Percentiles rank a stretch among this genome's conserved stretches.
Conservation (phyloP, 2,329 filamentous ascomycete genomes). For the Monilinia fructicola region DNA sequence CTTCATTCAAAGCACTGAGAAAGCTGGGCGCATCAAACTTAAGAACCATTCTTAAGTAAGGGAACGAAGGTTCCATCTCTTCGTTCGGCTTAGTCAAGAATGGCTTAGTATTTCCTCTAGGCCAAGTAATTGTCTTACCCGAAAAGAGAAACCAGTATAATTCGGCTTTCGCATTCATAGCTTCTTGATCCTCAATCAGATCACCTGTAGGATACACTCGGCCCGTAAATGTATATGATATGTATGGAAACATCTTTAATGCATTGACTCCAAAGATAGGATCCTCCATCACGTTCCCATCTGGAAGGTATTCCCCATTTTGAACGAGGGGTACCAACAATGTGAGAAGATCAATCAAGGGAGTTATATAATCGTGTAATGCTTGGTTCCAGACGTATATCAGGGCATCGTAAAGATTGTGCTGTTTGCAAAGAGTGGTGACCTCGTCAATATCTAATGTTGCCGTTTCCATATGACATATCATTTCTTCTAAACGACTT, state of each 20-base stretch:
- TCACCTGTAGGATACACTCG: conserved; percentile 88
- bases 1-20: conserved; percentile 92
- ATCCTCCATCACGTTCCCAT: conserved; percentile 56
- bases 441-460: conserved; percentile 95
- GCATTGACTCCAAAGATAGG: conserved; percentile 68
- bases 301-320: conserved; percentile 52
- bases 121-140: conserved; percentile 74
- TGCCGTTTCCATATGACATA: conserved; percentile 86
- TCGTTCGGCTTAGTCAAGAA: conserved; percentile 60
- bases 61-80: conserved; percentile 71
- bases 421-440: conserved; percentile 84
- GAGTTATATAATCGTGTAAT: conserved; percentile 84
- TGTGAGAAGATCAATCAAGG: conserved; percentile 76
- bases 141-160: conserved; percentile 94
- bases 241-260: conserved; percentile 89
- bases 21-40: conserved; percentile 90
- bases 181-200: conserved; percentile 68
- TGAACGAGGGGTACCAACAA: conserved; percentile 63
- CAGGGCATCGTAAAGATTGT: conserved; percentile 89
- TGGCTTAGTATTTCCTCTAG: conserved; percentile 58
- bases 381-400: conserved; percentile 97
- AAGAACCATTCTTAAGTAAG: conserved; percentile 79
- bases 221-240: conserved; percentile 87
- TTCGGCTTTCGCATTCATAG: conserved; percentile 76
- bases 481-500: conserved; percentile 82